Conservation (phyloP, 345 rosid species). For the Linum tenue region DNA sequence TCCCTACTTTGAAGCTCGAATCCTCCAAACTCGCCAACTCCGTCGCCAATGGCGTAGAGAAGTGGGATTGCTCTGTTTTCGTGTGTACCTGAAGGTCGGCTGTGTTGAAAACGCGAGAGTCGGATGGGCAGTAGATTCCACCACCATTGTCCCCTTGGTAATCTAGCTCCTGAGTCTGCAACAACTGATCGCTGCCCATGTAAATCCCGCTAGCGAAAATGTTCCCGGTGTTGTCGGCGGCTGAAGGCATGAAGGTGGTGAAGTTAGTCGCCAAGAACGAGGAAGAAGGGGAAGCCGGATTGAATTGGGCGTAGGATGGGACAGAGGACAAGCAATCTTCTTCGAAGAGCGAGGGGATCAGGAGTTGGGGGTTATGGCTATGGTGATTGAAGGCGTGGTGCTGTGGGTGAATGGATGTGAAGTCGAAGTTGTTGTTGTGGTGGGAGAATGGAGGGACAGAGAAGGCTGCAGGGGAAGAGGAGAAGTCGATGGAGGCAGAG, state of each 20-base stretch:
- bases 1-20: conserved; percentile 52
- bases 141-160: conserved; percentile 60
- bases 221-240: conserved; percentile 33
- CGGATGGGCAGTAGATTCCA: conserved; percentile 42
- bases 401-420: conserved; percentile 36
- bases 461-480: conserved; percentile 44
- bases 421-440: conserved; percentile 49
- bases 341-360: conserved; percentile 39
- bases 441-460: conserved; percentile 41
- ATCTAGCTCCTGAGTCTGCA: conserved; percentile 46
- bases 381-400: conserved; percentile 7
- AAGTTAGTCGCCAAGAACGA: conserved; percentile 40
- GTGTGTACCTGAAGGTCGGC: conserved; percentile 57
- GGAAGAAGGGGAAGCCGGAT: conserved; percentile 47
- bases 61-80: not conserved
- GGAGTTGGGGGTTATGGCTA: conserved; percentile 8
- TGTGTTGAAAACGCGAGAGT: conserved; percentile 40
- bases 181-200: conserved; percentile 26
- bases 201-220: conserved; percentile 32
- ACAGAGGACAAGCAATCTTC: conserved; percentile 70
- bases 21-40: conserved; percentile 74
- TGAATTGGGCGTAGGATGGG: conserved; percentile 50
- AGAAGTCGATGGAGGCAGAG: conserved; percentile 73
- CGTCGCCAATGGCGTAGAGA: conserved; percentile 38
- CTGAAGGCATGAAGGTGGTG: conserved; percentile 30